Conservation (phyloP, 2,329 filamentous ascomycete species). For the Penicillium sp. region DNA sequence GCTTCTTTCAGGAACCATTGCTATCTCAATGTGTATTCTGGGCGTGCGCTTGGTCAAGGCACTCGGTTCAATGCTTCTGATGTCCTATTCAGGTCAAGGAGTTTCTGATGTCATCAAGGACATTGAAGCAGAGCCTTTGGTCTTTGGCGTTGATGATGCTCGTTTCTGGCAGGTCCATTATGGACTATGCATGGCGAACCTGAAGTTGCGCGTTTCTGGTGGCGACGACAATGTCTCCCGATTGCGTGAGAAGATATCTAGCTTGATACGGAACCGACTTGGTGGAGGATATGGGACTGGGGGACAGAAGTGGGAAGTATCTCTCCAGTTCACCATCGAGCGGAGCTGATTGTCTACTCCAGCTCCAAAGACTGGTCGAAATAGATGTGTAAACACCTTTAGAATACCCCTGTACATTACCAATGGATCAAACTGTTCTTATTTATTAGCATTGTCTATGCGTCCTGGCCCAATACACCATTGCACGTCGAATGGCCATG, state of each 20-base stretch:
- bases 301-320: constrained; percentile 88
- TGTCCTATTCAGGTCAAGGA: constrained; percentile 69
- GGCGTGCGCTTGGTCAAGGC: constrained; percentile 79
- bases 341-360: constrained; percentile 19
- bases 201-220: constrained; percentile 72
- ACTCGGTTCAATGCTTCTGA: constrained; percentile 89
- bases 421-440: too few relatives aligned
- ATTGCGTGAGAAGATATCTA: constrained; percentile 71
- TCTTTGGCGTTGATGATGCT: constrained; percentile 79
- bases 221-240: constrained; percentile 70
- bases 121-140: constrained; percentile 74
- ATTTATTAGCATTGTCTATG: too few relatives aligned
- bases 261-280: constrained; percentile 77
- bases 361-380: not conserved
- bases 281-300: constrained; percentile 82
- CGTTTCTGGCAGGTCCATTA: constrained; percentile 99
- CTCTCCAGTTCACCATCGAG: constrained; percentile 68
- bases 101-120: constrained; percentile 76
- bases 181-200: constrained; percentile 89
- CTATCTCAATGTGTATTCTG: constrained; percentile 82
- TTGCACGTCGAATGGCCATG: too few relatives aligned
- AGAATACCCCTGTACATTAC: constrained; percentile 15
- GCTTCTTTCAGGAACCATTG: constrained; percentile 74
- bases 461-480: too few relatives aligned
- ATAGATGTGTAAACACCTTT: not conserved